phyloP scores from a whole-genome alignment of 371 early-diverging fungal species.

The Syncephalastrum contaminatum region DNA sequence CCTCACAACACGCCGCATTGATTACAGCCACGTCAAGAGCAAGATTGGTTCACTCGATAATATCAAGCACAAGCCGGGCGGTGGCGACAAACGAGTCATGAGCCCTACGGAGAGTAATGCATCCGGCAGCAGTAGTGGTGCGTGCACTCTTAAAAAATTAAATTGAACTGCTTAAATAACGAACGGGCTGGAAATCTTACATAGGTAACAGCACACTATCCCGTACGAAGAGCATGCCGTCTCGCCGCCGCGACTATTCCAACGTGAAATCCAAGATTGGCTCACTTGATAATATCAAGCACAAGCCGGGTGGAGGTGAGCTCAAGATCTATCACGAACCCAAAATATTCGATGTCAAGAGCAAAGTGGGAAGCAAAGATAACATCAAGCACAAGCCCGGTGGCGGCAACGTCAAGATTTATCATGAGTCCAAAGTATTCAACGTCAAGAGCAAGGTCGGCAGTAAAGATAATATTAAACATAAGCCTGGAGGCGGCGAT shows the following conservation, averaged over 20 bases:
- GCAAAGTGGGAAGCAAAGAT: slow-evolving; percentile 17
- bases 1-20: too few species aligned
- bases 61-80: slow-evolving; percentile 16
- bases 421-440: slow-evolving; percentile 3
- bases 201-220: too few species aligned
- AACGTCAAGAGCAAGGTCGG: slow-evolving; percentile 21
- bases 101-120: too few species aligned
- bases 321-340: slow-evolving; percentile 15
- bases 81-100: background rate
- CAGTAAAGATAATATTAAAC: slow-evolving; percentile 19
- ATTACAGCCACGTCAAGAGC: slow-evolving; percentile 14
- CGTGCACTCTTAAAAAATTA: too few species aligned
- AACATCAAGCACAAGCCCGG: slow-evolving; percentile 18
- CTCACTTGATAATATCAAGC: slow-evolving; percentile 20
- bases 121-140: too few species aligned
- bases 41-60: slow-evolving; percentile 25
- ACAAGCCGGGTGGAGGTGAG: slow-evolving; percentile 20
- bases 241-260: background rate
- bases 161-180: too few species aligned
- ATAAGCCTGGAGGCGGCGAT: slow-evolving; percentile 20
- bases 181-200: too few species aligned
- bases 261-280: slow-evolving; percentile 22
- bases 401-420: slow-evolving; percentile 19
- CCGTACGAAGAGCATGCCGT: too few species aligned
- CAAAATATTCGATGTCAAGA: slow-evolving; percentile 6